Evolutionary conservation across 768 basidiomycete genomes (phyloP).

Genomic region (Mycena rebaudengoi): DNA sequence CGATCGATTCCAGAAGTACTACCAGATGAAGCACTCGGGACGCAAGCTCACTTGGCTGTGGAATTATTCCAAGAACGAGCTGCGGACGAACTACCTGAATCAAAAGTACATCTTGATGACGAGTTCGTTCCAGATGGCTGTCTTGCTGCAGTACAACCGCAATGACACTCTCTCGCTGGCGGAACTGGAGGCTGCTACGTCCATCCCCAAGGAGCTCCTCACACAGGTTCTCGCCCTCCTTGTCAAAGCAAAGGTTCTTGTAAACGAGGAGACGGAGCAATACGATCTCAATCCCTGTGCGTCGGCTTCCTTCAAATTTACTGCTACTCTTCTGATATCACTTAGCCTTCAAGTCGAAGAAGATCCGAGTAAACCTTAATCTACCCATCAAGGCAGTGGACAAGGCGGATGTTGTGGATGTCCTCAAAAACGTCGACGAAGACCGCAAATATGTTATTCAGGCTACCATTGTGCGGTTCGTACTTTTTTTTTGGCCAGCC

Average conservation of each 20-base stretch:
- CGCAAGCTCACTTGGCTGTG: constrained; percentile 98
- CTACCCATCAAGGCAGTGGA: constrained; percentile 94
- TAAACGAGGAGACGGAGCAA: constrained; percentile 88
- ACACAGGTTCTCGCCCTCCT: constrained; percentile 68
- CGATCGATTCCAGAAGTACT: constrained; percentile 92
- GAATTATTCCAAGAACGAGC: constrained; percentile 98
- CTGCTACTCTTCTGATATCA: background rate
- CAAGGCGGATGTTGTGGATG: constrained; percentile 89
- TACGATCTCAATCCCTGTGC: constrained; percentile 89
- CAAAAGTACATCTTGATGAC: constrained; percentile 98
- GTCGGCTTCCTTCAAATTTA: constrained; percentile 22
- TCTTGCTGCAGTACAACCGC: constrained; percentile 94
- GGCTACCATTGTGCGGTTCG: constrained; percentile 87
- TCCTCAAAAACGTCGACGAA: constrained; percentile 94
- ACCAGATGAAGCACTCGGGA: constrained; percentile 92
- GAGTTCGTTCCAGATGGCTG: constrained; percentile 93
- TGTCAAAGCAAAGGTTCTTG: constrained; percentile 88
- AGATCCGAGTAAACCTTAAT: constrained; percentile 92
- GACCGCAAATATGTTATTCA: constrained; percentile 97
- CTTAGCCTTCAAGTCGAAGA: constrained; percentile 89
- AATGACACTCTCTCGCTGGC: constrained; percentile 83
- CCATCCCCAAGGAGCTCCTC: constrained; percentile 70
- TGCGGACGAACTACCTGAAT: constrained; percentile 90
- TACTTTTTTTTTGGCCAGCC: constrained; percentile 14
- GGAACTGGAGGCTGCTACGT: constrained; percentile 72